These are phyloP conservation scores for Yarrowia sp. DNA, from an alignment of 805 yeast genomes.

Conservation along the genomic window DNA sequence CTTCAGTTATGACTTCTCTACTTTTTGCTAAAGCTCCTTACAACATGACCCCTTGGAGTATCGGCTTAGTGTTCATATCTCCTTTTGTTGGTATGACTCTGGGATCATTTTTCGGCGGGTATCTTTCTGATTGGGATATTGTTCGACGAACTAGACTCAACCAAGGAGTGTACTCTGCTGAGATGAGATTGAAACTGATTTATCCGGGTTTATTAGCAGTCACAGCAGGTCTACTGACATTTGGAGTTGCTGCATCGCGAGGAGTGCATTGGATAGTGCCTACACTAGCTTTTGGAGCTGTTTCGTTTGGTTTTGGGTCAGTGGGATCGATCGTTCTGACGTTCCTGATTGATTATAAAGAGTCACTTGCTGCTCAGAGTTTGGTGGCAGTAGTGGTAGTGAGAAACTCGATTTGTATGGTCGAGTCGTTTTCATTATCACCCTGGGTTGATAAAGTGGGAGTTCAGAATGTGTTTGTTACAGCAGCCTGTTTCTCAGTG, in stretches of 20 bases:
- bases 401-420: slow-evolving; percentile 48
- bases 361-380: slow-evolving; percentile 52
- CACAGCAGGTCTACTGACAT: slow-evolving; percentile 29
- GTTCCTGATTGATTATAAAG: slow-evolving; percentile 56
- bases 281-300: slow-evolving; percentile 30
- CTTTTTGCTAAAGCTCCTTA: slow-evolving; percentile 25
- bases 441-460: slow-evolving; percentile 12
- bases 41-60: slow-evolving; percentile 16
- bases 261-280: slow-evolving; percentile 29
- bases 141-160: slow-evolving; percentile 27
- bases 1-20: slow-evolving; percentile 3
- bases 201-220: slow-evolving; percentile 23
- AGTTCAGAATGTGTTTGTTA: background rate
- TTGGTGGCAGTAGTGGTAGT: slow-evolving; percentile 57
- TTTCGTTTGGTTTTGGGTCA: slow-evolving; percentile 37
- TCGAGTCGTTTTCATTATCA: background rate
- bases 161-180: slow-evolving; percentile 29
- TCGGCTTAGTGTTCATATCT: slow-evolving; percentile 26
- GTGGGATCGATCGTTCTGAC: slow-evolving; percentile 56
- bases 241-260: slow-evolving; percentile 28
- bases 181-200: slow-evolving; percentile 28
- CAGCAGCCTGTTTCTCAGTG: background rate
- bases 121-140: slow-evolving; percentile 27
- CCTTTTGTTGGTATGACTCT: slow-evolving; percentile 28
- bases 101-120: slow-evolving; percentile 29